These are phyloP conservation scores for Trichoderma cornu-damae DNA, from an alignment of 2,329 filamentous ascomycete genomes.

Conservation along the genomic window DNA sequence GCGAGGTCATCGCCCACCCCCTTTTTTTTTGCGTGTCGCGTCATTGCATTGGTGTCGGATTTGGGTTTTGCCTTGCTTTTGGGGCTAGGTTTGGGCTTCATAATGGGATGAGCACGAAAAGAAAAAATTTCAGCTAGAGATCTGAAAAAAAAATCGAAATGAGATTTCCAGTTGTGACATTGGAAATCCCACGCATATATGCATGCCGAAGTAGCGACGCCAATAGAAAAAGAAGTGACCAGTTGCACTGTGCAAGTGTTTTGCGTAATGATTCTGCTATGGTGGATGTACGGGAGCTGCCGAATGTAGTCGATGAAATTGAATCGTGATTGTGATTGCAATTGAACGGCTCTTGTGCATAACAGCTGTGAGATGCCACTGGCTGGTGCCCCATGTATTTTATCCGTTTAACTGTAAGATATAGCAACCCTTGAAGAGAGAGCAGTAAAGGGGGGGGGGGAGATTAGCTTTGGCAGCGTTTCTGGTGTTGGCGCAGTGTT, in stretches of 20 bases:
- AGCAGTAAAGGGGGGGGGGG: no score
- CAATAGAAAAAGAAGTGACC: constrained; percentile 9
- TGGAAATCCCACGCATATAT: constrained; percentile 14
- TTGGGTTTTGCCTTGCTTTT: constrained; percentile 36
- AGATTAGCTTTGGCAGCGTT: no score
- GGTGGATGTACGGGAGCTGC: background rate
- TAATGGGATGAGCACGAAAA: constrained; percentile 34
- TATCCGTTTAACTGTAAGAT: no score
- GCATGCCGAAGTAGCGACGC: constrained; percentile 11
- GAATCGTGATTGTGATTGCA: background rate
- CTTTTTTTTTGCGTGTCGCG: constrained; percentile 42
- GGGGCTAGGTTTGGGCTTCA: constrained; percentile 34
- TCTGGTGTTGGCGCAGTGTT: no score
- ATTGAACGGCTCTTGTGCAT: background rate
- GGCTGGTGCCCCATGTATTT: no score
- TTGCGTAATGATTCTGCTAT: background rate
- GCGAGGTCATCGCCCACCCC: constrained; percentile 22
- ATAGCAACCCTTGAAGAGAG: no score
- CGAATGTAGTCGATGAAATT: background rate
- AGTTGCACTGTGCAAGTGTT: background rate
- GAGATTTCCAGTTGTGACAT: constrained; percentile 30
- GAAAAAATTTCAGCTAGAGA: constrained; percentile 34
- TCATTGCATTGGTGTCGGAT: constrained; percentile 54
- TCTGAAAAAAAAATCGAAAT: constrained; percentile 33
- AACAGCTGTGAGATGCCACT: no score